Conservation (phyloP, 768 basidiomycete genomes). For the Glaciozyma antarctica region DNA sequence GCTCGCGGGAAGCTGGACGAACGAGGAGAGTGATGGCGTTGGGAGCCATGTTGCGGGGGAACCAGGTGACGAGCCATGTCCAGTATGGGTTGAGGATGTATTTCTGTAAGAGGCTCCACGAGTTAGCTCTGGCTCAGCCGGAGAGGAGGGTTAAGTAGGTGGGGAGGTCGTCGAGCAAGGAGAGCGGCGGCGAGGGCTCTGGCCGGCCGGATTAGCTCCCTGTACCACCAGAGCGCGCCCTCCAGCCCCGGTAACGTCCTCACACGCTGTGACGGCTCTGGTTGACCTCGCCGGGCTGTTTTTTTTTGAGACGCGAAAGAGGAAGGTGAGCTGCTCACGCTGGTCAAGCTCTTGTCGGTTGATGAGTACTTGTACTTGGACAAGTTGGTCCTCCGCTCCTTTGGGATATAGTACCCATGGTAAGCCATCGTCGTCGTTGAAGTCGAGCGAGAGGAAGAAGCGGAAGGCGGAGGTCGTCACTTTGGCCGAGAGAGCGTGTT, state of each 20-base stretch:
- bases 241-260: too few species aligned
- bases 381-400: conserved; percentile 17
- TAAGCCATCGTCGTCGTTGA: too few species aligned
- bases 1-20: background rate
- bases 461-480: too few species aligned
- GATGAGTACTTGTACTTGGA: conserved; percentile 33
- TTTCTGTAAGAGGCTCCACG: conserved; percentile 6
- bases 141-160: background rate
- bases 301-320: background rate
- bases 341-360: conserved; percentile 22
- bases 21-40: conserved; percentile 11
- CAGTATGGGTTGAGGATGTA: conserved; percentile 33
- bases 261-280: background rate
- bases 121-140: background rate
- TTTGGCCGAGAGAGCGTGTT: too few species aligned
- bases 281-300: background rate
- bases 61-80: conserved; percentile 27
- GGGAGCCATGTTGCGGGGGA: conserved; percentile 31
- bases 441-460: too few species aligned
- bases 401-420: conserved; percentile 21
- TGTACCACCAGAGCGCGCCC: too few species aligned
- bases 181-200: too few species aligned
- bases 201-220: too few species aligned
- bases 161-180: too few species aligned
- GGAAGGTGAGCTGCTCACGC: conserved; percentile 2